phyloP scores from a whole-genome alignment of 108 stramenopile species.

The Pseudonitzschia multistriata region DNA sequence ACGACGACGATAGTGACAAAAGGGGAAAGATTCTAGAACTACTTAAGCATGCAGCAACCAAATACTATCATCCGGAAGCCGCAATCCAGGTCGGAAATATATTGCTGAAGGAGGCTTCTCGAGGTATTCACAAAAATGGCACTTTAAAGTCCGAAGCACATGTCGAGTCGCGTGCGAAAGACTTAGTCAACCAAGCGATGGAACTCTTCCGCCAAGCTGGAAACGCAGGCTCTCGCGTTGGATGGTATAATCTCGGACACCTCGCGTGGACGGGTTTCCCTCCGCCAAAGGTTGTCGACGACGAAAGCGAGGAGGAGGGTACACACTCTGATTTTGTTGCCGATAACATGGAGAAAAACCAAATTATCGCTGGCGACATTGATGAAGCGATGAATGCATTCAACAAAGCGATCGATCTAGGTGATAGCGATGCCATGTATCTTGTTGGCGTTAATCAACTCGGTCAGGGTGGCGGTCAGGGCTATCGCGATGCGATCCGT shows the following conservation, averaged over 20 bases:
- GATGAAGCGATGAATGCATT: constrained; percentile 61
- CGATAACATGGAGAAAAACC: background rate
- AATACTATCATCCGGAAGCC: constrained; percentile 56
- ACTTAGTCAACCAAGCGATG: constrained; percentile 26
- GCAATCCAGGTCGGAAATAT: constrained; percentile 62
- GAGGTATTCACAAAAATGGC: background rate
- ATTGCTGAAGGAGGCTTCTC: constrained; percentile 38
- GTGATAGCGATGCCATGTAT: constrained; percentile 81
- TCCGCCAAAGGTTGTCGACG: constrained; percentile 15
- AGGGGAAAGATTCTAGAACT: constrained; percentile 20
- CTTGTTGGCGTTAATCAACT: constrained; percentile 71
- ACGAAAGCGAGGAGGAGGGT: constrained; percentile 17
- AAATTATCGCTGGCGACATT: constrained; percentile 19
- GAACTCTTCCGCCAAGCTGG: constrained; percentile 57
- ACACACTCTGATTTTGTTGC: background rate
- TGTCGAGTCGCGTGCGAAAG: background rate
- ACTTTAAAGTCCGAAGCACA: no score
- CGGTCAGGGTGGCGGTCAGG: constrained; percentile 27
- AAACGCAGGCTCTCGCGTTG: constrained; percentile 54
- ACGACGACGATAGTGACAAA: constrained; percentile 8
- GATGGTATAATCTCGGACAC: constrained; percentile 79
- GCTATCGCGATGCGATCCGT: constrained; percentile 15
- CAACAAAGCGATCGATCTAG: constrained; percentile 65
- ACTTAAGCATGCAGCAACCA: constrained; percentile 60
- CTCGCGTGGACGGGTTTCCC: constrained; percentile 66